Base-by-base conservation (phyloP, 2,329 filamentous ascomycete species). In the Chrysoporthe puriensis region DNA sequence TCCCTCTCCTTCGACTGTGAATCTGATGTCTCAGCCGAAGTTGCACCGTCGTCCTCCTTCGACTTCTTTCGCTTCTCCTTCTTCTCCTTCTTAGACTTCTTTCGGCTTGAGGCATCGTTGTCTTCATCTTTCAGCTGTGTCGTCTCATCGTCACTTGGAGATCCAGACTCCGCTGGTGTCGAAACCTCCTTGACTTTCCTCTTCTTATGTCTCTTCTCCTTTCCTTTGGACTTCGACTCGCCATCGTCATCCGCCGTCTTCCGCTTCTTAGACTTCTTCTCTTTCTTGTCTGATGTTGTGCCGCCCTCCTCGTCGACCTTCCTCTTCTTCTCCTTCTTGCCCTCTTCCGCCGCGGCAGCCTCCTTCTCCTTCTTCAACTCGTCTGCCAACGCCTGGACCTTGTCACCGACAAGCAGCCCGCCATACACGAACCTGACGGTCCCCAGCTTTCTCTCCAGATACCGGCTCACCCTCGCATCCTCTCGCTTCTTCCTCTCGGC, bases 371-470 rank as follows among this genome's bases (percentile, higher is more conserved):
- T 66, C 52, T 73, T 70, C 63, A 73, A 67, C 48, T 70, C 67
- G 32, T 78, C 77, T 63, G 77, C 77, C 68, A 80, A 76, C 52
- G 83, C 82, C 73, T 85, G 80, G 62, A 87, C 83, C 73, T 87
- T 82, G 70, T 88, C 85, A 44, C 86, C 86, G 34, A 89, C 82
- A 43, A 88, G 76, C 66, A 94, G 85, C 0, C 95, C 96, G n/a
- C 93, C 96, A 68, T 85, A 89, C 34, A 99, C 90, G 78, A 99
- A 99, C 61, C 90, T 88, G 84, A 97, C 92, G 11, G 86, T 84
- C 0, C 94, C 94, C 81, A 90, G 94, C 78, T 90, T 92, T 74
- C 87, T 85, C 72, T 91, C 89, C 65, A 92, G 86, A 76, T 94
- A 97, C 58, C 89, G 82, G 70, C 88, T 88, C 74, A 92, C 85